phyloP scores from a whole-genome alignment of 108 stramenopile species.

The Phaeodactylum tricornutum region DNA sequence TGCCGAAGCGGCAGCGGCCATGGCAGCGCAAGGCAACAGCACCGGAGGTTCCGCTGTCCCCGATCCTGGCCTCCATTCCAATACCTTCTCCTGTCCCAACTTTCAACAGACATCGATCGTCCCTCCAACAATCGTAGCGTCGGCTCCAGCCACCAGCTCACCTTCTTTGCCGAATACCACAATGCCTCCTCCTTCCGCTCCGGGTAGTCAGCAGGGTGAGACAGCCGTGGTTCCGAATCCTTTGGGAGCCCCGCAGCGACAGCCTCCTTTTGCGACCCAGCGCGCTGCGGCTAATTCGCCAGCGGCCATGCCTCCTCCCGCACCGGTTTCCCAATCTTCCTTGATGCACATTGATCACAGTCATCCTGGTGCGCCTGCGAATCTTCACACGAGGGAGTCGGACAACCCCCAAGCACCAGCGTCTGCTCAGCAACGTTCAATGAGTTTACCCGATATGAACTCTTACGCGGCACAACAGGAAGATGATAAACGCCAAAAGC shows the following conservation, averaged over 20 bases:
- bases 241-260: constrained; percentile 1
- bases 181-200: too few species aligned
- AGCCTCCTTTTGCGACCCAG: constrained; percentile 1
- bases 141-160: too few species aligned
- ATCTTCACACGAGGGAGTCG: neutral
- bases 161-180: too few species aligned
- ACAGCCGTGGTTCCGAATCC: too few species aligned
- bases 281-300: constrained; percentile 8
- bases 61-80: too few species aligned
- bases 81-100: too few species aligned
- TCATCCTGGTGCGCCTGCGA: constrained; percentile 1
- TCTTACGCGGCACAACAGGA: constrained; percentile 61
- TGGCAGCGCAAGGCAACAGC: constrained; percentile 7
- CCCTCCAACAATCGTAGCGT: too few species aligned
- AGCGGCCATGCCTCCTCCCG: neutral
- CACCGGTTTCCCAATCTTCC: neutral
- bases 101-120: too few species aligned
- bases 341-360: too few species aligned
- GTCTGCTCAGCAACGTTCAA: constrained; percentile 17
- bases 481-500: constrained; percentile 77
- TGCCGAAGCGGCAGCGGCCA: constrained; percentile 9
- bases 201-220: too few species aligned
- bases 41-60: too few species aligned
- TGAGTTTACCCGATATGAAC: constrained; percentile 70
- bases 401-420: constrained; percentile 4